Evolutionary conservation across 2,329 filamentous ascomycete species (phyloP).

Genomic region (Fusarium lateritium): DNA sequence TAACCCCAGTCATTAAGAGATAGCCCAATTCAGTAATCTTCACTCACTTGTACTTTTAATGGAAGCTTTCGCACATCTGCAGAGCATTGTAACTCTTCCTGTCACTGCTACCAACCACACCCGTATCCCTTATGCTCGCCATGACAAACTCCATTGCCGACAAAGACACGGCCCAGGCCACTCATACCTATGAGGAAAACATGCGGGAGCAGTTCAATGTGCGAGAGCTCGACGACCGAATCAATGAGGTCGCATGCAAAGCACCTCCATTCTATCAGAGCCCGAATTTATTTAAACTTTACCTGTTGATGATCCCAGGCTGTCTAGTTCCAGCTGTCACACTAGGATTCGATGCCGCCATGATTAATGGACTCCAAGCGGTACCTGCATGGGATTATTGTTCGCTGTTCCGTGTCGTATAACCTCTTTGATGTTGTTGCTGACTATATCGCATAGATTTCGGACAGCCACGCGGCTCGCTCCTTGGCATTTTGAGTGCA

Average conservation of each 20-base stretch:
- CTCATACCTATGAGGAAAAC: no score
- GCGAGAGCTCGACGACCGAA: background rate
- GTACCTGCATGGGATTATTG: slow-evolving; percentile 39
- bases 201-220: no score
- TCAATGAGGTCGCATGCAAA: background rate
- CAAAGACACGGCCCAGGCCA: no score
- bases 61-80: no score
- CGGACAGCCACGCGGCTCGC: slow-evolving; percentile 49
- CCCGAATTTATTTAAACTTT: slow-evolving; percentile 13
- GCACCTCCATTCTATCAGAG: slow-evolving; percentile 26
- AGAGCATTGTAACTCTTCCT: no score
- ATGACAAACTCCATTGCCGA: no score
- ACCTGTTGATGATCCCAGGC: slow-evolving; percentile 30
- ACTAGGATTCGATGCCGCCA: slow-evolving; percentile 62
- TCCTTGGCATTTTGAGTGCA: slow-evolving; percentile 19
- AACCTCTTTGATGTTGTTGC: accelerated
- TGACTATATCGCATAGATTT: background rate
- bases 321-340: slow-evolving; percentile 34
- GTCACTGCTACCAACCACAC: no score
- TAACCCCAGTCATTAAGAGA: no score
- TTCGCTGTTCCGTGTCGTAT: background rate
- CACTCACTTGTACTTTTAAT: no score
- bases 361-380: slow-evolving; percentile 51
- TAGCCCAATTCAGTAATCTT: no score
- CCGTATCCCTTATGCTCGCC: no score